Percentiles rank a stretch among this genome's conserved stretches.
These are phyloP conservation scores for Syzygium oleosum DNA, from an alignment of 345 rosid genomes.

Conservation along the genomic window DNA sequence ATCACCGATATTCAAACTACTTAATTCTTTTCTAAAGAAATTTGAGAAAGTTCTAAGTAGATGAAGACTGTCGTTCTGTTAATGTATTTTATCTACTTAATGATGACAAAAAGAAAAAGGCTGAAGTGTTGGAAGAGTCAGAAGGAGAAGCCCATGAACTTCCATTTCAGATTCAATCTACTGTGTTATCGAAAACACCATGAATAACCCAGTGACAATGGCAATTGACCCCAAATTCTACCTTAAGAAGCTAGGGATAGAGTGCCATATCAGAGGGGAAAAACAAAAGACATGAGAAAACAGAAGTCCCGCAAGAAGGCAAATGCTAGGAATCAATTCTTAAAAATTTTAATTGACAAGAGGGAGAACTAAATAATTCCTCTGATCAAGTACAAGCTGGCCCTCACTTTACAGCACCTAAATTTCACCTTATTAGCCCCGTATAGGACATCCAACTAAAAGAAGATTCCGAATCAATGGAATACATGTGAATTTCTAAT, in stretches of 20 bases:
- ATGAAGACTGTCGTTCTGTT: background rate
- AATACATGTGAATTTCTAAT: background rate
- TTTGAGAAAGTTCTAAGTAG: background rate
- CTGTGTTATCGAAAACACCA: background rate
- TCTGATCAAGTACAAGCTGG: background rate
- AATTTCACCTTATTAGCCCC: background rate
- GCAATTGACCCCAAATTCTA: too few relatives aligned
- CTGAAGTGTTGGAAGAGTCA: background rate
- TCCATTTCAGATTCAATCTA: background rate
- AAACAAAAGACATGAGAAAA: background rate
- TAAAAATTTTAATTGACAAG: too few relatives aligned
- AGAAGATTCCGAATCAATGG: background rate
- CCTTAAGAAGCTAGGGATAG: background rate
- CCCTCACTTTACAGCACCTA: background rate
- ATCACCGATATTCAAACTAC: background rate
- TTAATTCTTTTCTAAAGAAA: background rate
- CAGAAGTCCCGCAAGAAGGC: background rate
- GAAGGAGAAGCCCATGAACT: background rate
- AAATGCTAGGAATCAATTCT: background rate
- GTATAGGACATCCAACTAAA: background rate
- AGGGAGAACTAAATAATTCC: too few relatives aligned
- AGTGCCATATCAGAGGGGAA: background rate
- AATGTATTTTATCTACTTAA: too few relatives aligned
- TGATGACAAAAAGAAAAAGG: background rate
- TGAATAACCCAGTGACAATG: background rate